Conservation (phyloP, 495 filamentous ascomycete genomes). For the Penicillium atrosanguineum region DNA sequence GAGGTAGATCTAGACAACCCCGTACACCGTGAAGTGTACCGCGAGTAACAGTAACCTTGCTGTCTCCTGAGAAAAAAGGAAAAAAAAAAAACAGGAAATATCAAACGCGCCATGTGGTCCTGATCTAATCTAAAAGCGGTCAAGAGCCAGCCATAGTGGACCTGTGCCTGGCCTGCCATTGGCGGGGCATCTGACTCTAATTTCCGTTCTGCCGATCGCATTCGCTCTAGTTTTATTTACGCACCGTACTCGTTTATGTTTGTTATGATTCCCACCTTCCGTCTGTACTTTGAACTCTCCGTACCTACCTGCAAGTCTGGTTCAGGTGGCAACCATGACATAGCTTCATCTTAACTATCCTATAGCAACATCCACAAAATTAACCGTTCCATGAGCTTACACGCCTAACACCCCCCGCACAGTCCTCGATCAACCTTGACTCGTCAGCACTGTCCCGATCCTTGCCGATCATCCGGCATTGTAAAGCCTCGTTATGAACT, state of each 20-base stretch:
- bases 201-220: slow-evolving; percentile 30
- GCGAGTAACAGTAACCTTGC: background rate
- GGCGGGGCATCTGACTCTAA: slow-evolving; percentile 3
- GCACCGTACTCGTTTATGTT: background rate
- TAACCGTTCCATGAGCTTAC: too few species aligned
- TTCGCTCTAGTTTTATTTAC: background rate
- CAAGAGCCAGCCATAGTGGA: slow-evolving; percentile 13
- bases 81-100: slow-evolving; percentile 16
- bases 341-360: background rate
- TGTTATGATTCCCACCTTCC: background rate
- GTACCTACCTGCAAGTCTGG: background rate
- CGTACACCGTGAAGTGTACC: background rate
- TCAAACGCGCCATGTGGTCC: slow-evolving; percentile 18
- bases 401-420: too few species aligned
- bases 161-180: background rate
- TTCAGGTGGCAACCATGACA: background rate
- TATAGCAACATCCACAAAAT: background rate
- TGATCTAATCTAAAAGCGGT: slow-evolving; percentile 8
- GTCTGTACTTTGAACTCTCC: too few species aligned
- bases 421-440: background rate
- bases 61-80: background rate
- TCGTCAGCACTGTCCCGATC: background rate
- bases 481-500: background rate
- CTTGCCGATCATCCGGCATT: background rate
- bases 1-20: too few species aligned